phyloP scores from a whole-genome alignment of 331 rosid genomes.

The Rosa hybrid region DNA sequence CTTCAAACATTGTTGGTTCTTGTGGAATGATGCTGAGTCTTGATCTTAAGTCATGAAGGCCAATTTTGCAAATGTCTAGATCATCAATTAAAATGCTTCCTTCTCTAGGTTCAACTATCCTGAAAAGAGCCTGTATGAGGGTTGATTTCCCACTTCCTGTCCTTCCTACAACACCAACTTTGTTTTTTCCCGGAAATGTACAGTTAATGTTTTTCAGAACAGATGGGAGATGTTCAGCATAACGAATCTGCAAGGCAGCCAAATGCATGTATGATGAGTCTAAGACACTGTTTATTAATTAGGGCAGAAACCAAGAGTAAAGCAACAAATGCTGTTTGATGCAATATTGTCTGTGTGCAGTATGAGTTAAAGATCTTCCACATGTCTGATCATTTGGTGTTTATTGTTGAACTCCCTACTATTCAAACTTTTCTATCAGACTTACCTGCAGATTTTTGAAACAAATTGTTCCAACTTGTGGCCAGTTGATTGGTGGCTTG shows the following conservation, averaged over 20 bases:
- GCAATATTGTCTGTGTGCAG: no score
- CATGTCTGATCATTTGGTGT: no score
- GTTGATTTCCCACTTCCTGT: conserved; percentile 93
- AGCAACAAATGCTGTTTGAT: no score
- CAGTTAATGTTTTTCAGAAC: conserved; percentile 74
- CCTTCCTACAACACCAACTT: conserved; percentile 89
- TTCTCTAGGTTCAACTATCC: conserved; percentile 83
- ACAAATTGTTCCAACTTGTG: conserved; percentile 72
- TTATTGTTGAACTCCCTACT: background rate
- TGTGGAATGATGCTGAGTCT: conserved; percentile 95
- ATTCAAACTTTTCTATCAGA: background rate
- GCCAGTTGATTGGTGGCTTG: conserved; percentile 85
- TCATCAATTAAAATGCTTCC: conserved; percentile 79
- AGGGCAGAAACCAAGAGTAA: no score
- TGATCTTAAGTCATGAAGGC: conserved; percentile 87
- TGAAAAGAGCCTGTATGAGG: conserved; percentile 83
- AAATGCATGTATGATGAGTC: background rate
- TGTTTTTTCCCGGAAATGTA: conserved; percentile 86
- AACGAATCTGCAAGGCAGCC: conserved; percentile 62
- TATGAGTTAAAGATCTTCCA: no score
- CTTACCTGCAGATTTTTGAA: conserved; percentile 72
- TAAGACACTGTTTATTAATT: background rate
- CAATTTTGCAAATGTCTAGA: conserved; percentile 72
- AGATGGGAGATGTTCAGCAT: conserved; percentile 87
- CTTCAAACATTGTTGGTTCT: conserved; percentile 88